Base-by-base conservation (phyloP, 805 yeast genomes). In the Kuraishia molischiana region DNA sequence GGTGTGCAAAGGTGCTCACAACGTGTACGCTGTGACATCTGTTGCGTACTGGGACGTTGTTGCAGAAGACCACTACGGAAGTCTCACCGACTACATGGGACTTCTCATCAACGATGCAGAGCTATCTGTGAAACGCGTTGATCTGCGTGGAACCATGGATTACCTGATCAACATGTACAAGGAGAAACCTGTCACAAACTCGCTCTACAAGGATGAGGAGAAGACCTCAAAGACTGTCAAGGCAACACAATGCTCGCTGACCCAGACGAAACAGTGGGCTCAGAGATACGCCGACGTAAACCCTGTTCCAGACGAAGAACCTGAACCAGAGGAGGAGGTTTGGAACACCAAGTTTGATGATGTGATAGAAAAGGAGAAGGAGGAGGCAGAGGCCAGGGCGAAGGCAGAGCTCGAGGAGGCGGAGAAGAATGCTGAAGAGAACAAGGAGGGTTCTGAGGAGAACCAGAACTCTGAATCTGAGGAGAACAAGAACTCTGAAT, bases 21-120 rank as follows among this genome's bases (percentile, higher is more conserved):
- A 64, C 36, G 67, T 65, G 1, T 52, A 68, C 18, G 60, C 66
- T 14, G 69, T 73, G 1, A 67, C 67, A 42, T 67, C 70, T 5
- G 62, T 69, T 18, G 54, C 70, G 3, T 55, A 52, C 34, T 69
- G 74, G 75, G 54, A 48, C 37, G 44, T 51, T 28, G 41, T 33
- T 5, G 35, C 18, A 8, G 28, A 19, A 5, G 28, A 15, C 1
- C 28, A 11, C 6, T 22, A 8, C 11, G 10, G 11, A 11, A 28
- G 8, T 14, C 17, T 9, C 5, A 5, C 8, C 14, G 31, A 28
- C 13, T 9, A 9, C 17, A 28, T 28, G 31, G 31, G 31, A 14
- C 17, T 28, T 6, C 5, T 28, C 6, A 11, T 28, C 8, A 28
- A 8, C 8, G 31, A 28, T 14, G 31, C 14, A 11, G 31, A 28